Evolutionary conservation across 1,284 basidiomycete genomes (phyloP).

Genomic region (Apiotrichum porosum): DNA sequence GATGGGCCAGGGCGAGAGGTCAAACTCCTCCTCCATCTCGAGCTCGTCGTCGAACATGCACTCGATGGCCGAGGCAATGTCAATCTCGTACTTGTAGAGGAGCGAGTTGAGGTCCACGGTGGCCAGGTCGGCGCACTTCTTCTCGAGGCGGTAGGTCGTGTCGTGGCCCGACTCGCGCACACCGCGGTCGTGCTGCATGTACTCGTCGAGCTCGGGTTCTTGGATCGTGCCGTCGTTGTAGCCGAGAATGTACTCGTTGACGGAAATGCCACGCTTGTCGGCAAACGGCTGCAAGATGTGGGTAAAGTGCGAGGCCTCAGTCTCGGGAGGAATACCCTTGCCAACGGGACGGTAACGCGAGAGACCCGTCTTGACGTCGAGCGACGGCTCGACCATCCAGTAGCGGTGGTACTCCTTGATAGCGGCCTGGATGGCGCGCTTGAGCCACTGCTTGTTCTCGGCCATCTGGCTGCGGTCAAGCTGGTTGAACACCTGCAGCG

Average conservation of each 20-base stretch:
- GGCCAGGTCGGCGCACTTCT: conserved; percentile 83
- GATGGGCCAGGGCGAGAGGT: conserved; percentile 84
- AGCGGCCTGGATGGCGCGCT: conserved; percentile 88
- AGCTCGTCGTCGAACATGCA: conserved; percentile 91
- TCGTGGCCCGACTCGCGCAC: conserved; percentile 95
- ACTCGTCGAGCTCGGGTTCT: conserved; percentile 89
- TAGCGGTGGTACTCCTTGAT: conserved; percentile 99
- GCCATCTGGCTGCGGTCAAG: conserved; percentile 77
- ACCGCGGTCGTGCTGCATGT: conserved; percentile 93
- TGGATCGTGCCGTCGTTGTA: conserved; percentile 81
- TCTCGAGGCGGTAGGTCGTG: conserved; percentile 95
- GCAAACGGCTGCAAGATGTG: conserved; percentile 95
- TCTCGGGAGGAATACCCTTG: conserved; percentile 95
- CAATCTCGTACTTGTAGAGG: conserved; percentile 84
- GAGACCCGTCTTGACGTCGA: conserved; percentile 87
- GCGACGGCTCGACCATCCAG: conserved; percentile 89
- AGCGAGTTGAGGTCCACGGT: conserved; percentile 91
- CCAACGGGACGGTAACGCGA: conserved; percentile 91
- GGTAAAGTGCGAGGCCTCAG: conserved; percentile 95
- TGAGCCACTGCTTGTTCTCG: conserved; percentile 85
- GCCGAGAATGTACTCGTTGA: conserved; percentile 94
- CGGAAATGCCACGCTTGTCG: conserved; percentile 84
- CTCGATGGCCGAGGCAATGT: conserved; percentile 87
- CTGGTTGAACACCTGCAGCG: conserved; percentile 94
- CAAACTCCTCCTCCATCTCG: conserved; percentile 86